Evolutionary conservation across 2,329 filamentous ascomycete genomes (phyloP).

Genomic region (Cladosporium phlei): DNA sequence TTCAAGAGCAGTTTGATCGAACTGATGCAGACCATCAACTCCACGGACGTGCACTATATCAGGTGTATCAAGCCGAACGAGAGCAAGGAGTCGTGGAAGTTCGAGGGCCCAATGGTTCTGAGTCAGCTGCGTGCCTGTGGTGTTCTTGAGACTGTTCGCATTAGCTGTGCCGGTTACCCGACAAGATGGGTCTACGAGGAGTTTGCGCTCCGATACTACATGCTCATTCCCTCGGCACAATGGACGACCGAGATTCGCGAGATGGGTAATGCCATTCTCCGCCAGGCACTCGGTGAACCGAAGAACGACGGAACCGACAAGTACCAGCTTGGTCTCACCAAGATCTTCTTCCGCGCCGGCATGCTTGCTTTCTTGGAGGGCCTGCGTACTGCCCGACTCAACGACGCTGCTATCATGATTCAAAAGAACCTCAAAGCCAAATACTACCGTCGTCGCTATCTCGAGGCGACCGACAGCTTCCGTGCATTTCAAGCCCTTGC

Average conservation of each 20-base stretch:
- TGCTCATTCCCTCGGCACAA: conserved; percentile 81
- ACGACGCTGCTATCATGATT: conserved; percentile 93
- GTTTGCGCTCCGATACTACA: conserved; percentile 95
- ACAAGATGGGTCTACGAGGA: conserved; percentile 99
- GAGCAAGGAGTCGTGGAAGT: conserved; percentile 93
- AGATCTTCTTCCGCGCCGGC: conserved; percentile 78
- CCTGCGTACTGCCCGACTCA: conserved; percentile 80
- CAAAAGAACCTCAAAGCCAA: conserved; percentile 97
- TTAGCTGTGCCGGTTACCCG: conserved; percentile 94
- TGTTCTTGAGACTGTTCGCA: conserved; percentile 96
- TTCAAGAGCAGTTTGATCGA: conserved; percentile 98
- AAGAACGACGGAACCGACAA: conserved; percentile 72
- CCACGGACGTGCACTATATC: conserved; percentile 97
- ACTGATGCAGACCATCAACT: conserved; percentile 95
- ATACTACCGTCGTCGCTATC: conserved; percentile 87
- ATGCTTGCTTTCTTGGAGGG: conserved; percentile 99
- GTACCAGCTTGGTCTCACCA: conserved; percentile 79
- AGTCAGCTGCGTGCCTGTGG: conserved; percentile 95
- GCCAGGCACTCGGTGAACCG: conserved; percentile 69
- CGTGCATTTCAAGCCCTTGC: conserved; percentile 72
- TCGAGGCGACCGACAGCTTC: conserved; percentile 79
- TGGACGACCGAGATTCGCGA: conserved; percentile 93
- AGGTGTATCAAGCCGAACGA: conserved; percentile 99
- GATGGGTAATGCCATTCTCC: conserved; percentile 90
- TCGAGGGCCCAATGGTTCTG: conserved; percentile 97